A percentile compares a stretch with the other conserved stretches of the same genome.
phyloP scores from a whole-genome alignment of 352 stramenopile species.

The Phytophthora megakarya region DNA sequence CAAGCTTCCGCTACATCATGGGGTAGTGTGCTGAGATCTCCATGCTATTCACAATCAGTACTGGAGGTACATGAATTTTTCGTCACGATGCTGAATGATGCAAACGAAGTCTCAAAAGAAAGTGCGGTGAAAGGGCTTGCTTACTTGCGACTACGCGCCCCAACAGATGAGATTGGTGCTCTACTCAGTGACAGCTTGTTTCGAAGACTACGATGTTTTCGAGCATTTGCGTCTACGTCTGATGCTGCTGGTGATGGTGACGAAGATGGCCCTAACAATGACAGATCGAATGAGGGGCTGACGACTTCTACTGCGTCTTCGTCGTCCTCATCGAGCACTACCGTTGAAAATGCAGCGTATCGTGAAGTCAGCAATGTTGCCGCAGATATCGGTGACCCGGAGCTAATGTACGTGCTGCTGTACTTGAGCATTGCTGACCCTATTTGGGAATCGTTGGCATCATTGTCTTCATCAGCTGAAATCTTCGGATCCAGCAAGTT shows the following conservation, averaged over 20 bases:
- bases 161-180: slow-evolving; percentile 51
- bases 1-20: slow-evolving; percentile 31
- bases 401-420: slow-evolving; percentile 83
- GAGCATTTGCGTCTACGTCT: slow-evolving; percentile 54
- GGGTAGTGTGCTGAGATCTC: slow-evolving; percentile 38
- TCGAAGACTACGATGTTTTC: slow-evolving; percentile 75
- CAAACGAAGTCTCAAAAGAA: slow-evolving; percentile 66
- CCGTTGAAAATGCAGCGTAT: slow-evolving; percentile 80
- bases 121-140: slow-evolving; percentile 78
- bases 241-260: slow-evolving; percentile 34
- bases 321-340: slow-evolving; percentile 22
- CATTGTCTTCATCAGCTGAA: slow-evolving; percentile 2
- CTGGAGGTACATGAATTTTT: slow-evolving; percentile 75
- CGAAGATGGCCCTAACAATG: slow-evolving; percentile 27
- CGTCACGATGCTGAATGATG: slow-evolving; percentile 81
- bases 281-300: not conserved
- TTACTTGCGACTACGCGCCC: slow-evolving; percentile 67
- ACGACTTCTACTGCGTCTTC: slow-evolving; percentile 12
- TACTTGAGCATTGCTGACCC: slow-evolving; percentile 81
- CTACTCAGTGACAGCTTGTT: slow-evolving; percentile 84
- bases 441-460: slow-evolving; percentile 56
- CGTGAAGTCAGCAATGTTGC: slow-evolving; percentile 85
- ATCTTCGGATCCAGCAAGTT: slow-evolving; percentile 26
- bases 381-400: slow-evolving; percentile 75
- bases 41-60: slow-evolving; percentile 36